These are phyloP conservation scores for Mortierella sp. DNA, from an alignment of 371 early-diverging fungal species.

Conservation along the genomic window DNA sequence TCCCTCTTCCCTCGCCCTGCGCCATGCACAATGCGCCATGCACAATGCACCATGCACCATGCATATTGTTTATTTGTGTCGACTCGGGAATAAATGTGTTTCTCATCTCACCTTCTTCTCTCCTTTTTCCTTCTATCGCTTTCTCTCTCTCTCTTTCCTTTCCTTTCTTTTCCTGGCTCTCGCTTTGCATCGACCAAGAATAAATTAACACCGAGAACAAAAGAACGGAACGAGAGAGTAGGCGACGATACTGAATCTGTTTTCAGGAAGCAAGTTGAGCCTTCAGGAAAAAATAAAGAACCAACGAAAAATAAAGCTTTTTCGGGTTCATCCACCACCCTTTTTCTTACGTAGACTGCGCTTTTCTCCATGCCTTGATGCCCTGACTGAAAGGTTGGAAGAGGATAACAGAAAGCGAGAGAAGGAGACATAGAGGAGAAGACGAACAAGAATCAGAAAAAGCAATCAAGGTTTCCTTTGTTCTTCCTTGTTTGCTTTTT, in stretches of 20 bases:
- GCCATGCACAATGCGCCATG: background rate
- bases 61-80: slow-evolving; percentile 5
- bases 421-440: too few species aligned
- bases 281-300: background rate
- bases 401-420: too few species aligned
- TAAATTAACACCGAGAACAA: background rate
- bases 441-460: too few species aligned
- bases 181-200: slow-evolving; percentile 5
- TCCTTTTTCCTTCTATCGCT: background rate
- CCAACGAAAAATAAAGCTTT: background rate
- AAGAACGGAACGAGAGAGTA: background rate
- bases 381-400: background rate
- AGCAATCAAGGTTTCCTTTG: background rate
- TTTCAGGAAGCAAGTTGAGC: background rate
- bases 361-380: background rate
- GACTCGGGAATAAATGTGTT: background rate
- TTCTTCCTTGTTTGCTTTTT: background rate
- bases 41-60: background rate
- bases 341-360: background rate
- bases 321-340: background rate
- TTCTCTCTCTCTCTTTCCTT: too few species aligned
- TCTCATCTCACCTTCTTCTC: background rate
- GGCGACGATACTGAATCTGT: background rate
- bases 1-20: background rate
- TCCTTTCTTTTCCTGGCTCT: background rate